These are phyloP conservation scores for Punica granatum DNA, from an alignment of 345 rosid species.

Conservation along the genomic window DNA sequence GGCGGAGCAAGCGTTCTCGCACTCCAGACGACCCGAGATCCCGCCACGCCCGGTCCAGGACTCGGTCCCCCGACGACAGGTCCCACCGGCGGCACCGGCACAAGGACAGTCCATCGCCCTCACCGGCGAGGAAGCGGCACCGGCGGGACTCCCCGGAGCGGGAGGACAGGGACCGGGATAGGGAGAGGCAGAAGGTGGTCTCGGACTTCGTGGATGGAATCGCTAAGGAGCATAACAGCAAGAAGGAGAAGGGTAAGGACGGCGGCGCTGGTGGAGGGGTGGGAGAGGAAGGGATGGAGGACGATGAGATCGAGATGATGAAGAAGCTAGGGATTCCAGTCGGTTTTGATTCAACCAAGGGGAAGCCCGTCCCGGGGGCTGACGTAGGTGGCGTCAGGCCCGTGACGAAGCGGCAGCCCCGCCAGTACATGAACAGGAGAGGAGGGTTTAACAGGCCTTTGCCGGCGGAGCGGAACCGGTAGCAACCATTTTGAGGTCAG, in stretches of 20 bases:
- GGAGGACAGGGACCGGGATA: conserved; percentile 47
- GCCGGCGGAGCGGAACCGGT: conserved; percentile 74
- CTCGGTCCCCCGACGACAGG: conserved; percentile 49
- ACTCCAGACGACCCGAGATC: conserved; percentile 49
- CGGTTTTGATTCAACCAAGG: conserved; percentile 89
- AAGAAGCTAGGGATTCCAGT: conserved; percentile 84
- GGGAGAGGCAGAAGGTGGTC: conserved; percentile 37
- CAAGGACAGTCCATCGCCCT: conserved; percentile 53
- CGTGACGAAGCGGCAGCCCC: conserved; percentile 78
- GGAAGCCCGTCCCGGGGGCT: conserved; percentile 79
- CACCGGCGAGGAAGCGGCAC: conserved; percentile 46
- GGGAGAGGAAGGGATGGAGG: conserved; percentile 21
- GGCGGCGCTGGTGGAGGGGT: conserved; percentile 14
- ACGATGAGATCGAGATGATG: conserved; percentile 83
- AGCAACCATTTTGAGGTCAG: conserved; percentile 32
- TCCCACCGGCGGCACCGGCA: conserved; percentile 42
- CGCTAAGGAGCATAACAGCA: conserved; percentile 43
- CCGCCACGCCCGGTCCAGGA: conserved; percentile 43
- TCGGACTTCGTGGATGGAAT: conserved; percentile 59
- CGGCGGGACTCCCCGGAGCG: conserved; percentile 39
- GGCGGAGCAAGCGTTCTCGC: conserved; percentile 63
- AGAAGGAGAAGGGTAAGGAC: conserved; percentile 20
- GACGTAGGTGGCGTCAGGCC: conserved; percentile 78
- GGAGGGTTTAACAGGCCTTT: conserved; percentile 92
- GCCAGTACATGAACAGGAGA: conserved; percentile 91